These are phyloP conservation scores for Phytophthora colocasiae DNA, from an alignment of 352 stramenopile species.

Conservation along the genomic window DNA sequence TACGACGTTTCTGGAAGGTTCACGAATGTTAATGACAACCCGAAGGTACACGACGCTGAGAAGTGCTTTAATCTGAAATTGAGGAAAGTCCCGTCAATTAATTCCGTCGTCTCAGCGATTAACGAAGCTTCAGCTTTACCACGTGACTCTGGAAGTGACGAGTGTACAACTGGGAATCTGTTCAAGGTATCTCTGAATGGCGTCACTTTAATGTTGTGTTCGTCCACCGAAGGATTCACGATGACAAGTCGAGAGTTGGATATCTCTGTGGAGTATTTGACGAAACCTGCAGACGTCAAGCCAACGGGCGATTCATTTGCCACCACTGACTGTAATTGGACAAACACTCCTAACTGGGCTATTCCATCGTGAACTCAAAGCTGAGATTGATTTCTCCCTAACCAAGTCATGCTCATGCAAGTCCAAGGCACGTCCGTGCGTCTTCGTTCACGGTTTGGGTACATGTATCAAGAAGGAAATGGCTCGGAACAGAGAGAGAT, in stretches of 20 bases:
- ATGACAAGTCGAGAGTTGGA: constrained; percentile 18
- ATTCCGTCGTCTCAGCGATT: constrained; percentile 16
- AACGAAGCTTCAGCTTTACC: constrained; percentile 8
- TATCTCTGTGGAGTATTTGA: constrained; percentile 12
- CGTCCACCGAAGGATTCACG: constrained; percentile 5
- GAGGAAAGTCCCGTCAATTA: constrained; percentile 16
- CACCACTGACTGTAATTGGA: constrained; percentile 11
- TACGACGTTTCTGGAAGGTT: constrained; percentile 32
- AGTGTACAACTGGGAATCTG: constrained; percentile 13
- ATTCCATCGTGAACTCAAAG: constrained; percentile 8
- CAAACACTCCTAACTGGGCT: constrained; percentile 10
- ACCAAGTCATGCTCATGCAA: constrained; percentile 27
- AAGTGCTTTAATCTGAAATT: constrained; percentile 17
- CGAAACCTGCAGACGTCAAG: not conserved
- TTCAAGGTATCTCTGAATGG: constrained; percentile 13
- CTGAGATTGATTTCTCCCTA: constrained; percentile 22
- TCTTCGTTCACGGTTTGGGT: constrained; percentile 45
- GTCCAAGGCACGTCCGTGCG: constrained; percentile 30
- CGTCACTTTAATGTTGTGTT: constrained; percentile 14
- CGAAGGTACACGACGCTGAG: constrained; percentile 25
- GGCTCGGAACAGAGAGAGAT: constrained; percentile 11
- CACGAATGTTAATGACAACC: constrained; percentile 23
- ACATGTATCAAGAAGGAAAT: constrained; percentile 24
- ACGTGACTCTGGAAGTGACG: not conserved
- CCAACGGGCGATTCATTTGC: not conserved